These are phyloP conservation scores for Rhynchospora tenuis DNA, from an alignment of 176 grass and related monocot genomes.

Conservation along the genomic window DNA sequence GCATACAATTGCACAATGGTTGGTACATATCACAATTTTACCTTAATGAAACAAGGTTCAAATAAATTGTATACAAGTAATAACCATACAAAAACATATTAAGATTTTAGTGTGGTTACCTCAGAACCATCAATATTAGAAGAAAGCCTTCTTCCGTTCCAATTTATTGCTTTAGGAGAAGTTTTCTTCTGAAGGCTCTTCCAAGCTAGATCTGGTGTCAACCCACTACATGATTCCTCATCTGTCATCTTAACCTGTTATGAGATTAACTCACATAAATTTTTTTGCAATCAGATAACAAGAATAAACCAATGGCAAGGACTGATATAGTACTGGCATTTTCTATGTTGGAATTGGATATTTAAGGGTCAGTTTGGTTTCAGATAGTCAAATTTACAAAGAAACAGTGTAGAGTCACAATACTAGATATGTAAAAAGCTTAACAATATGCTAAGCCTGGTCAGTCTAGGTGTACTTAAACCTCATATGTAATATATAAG, in stretches of 20 bases:
- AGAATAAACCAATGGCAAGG: background rate
- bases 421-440: background rate
- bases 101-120: slow-evolving; percentile 30
- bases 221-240: slow-evolving; percentile 47
- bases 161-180: slow-evolving; percentile 43
- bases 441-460: background rate
- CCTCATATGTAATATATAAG: background rate
- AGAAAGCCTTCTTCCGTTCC: slow-evolving; percentile 47
- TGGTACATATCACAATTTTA: background rate
- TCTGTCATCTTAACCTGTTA: slow-evolving; percentile 58
- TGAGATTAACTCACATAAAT: background rate
- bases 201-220: slow-evolving; percentile 78
- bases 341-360: background rate
- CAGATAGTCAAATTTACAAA: background rate
- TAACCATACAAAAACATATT: background rate
- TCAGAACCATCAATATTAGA: slow-evolving; percentile 91
- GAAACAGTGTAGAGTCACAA: background rate
- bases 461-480: background rate
- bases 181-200: slow-evolving; percentile 69
- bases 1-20: background rate
- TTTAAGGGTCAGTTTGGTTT: background rate
- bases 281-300: background rate
- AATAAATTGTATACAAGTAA: background rate
- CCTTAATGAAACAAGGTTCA: background rate
- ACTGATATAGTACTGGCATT: background rate